Conservation (phyloP, 192 early-diverging fungal genomes). For the Chytriomyces sp. region DNA sequence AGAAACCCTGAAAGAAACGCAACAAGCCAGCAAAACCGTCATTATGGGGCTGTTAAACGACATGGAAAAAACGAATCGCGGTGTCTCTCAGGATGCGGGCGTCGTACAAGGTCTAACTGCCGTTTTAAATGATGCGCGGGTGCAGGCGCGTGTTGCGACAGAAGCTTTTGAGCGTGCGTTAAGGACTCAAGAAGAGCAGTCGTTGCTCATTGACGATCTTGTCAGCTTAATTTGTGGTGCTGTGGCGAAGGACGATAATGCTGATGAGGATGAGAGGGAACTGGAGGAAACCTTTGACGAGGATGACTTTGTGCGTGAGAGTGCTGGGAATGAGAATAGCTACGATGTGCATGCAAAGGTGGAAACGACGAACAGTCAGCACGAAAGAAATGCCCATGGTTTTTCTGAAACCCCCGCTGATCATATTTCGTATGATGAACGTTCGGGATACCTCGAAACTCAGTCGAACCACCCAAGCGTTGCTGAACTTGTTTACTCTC, state of each 20-base stretch:
- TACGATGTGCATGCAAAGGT: no score
- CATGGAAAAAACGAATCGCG: not conserved
- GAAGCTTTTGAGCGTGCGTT: not conserved
- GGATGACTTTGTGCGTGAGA: not conserved
- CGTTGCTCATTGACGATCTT: not conserved
- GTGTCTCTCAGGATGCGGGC: not conserved
- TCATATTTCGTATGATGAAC: no score
- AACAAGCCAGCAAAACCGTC: not conserved
- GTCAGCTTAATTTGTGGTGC: not conserved
- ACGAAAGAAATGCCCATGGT: no score
- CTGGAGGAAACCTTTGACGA: not conserved
- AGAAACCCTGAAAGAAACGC: conserved; percentile 3
- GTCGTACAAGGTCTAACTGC: not conserved
- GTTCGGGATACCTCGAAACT: no score
- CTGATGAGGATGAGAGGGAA: not conserved
- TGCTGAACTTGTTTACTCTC: not conserved
- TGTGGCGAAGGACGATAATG: not conserved
- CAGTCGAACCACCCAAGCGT: not conserved
- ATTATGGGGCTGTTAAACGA: conserved; percentile 11
- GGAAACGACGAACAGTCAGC: no score
- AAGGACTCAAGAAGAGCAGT: not conserved
- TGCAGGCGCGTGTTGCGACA: not conserved
- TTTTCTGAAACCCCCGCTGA: no score
- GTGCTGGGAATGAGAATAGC: no score
- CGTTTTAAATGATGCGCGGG: not conserved